A percentile compares a stretch with the other conserved stretches of the same genome.
These are phyloP conservation scores for Entomortierella chlamydospora DNA, from an alignment of 192 early-diverging fungal genomes.

Conservation along the genomic window DNA sequence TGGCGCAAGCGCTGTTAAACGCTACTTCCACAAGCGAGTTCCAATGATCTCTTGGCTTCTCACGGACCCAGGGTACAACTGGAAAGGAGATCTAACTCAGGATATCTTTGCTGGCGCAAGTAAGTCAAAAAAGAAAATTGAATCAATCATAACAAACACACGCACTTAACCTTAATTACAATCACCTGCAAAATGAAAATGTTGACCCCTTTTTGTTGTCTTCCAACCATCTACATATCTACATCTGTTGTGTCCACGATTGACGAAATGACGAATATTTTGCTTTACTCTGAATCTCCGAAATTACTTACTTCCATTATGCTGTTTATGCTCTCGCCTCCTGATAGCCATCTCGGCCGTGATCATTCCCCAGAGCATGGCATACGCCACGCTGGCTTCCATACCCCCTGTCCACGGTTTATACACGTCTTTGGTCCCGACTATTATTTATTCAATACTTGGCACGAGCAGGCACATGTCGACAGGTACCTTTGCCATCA, in stretches of 20 bases:
- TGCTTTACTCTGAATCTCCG: background rate
- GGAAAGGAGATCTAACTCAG: conserved; percentile 29
- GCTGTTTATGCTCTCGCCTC: background rate
- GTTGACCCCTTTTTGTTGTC: background rate
- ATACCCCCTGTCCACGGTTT: conserved; percentile 57
- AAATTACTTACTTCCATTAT: background rate
- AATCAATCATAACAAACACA: background rate
- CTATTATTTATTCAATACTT: conserved; percentile 35
- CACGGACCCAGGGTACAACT: conserved; percentile 37
- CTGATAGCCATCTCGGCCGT: conserved; percentile 50
- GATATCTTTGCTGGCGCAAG: conserved; percentile 48
- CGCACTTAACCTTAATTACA: conserved; percentile 3
- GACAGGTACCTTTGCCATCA: conserved; percentile 55
- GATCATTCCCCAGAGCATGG: conserved; percentile 58
- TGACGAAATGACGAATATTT: background rate
- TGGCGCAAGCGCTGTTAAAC: background rate
- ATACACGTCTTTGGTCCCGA: conserved; percentile 54
- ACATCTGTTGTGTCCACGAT: too few species aligned
- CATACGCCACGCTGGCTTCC: conserved; percentile 56
- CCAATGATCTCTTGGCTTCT: conserved; percentile 43
- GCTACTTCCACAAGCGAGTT: conserved; percentile 15
- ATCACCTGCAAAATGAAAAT: background rate
- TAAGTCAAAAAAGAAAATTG: conserved; percentile 21
- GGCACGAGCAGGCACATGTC: conserved; percentile 58
- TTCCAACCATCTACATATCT: too few species aligned